Evolutionary conservation across 2,329 filamentous ascomycete genomes (phyloP).

Genomic region (Penicillium thymicola): DNA sequence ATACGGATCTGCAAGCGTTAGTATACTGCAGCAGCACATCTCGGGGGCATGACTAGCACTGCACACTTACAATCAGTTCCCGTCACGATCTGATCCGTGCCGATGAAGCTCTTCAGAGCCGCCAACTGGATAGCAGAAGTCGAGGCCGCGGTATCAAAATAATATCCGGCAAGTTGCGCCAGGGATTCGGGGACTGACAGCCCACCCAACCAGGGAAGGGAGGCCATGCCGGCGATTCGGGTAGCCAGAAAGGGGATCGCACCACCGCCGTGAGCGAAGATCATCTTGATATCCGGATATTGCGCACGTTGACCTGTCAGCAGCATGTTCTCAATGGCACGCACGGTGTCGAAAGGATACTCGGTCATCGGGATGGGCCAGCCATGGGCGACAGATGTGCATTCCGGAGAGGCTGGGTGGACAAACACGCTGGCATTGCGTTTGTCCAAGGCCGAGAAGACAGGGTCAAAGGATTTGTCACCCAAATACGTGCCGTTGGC

Average conservation of each 20-base stretch:
- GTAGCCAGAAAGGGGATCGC: conserved; percentile 22
- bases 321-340: conserved; percentile 24
- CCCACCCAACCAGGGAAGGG: conserved; percentile 17
- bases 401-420: conserved; percentile 6
- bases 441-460: not conserved
- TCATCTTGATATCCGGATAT: conserved; percentile 22
- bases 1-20: conserved; percentile 20
- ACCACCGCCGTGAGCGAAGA: conserved; percentile 26
- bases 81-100: conserved; percentile 18
- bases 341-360: conserved; percentile 27
- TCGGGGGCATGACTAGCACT: no score
- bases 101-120: conserved; percentile 25
- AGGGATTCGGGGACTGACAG: conserved; percentile 12
- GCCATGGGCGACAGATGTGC: conserved; percentile 6
- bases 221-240: conserved; percentile 21
- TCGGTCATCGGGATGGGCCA: conserved; percentile 21
- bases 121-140: conserved; percentile 22
- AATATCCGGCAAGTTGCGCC: conserved; percentile 23
- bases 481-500: conserved; percentile 4
- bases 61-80: conserved; percentile 26
- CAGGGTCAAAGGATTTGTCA: not conserved
- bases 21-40: not conserved
- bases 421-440: conserved; percentile 7
- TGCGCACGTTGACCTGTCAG: conserved; percentile 15
- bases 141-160: conserved; percentile 18